phyloP scores from a whole-genome alignment of 108 stramenopile species.

The Epipyxis sp. region DNA sequence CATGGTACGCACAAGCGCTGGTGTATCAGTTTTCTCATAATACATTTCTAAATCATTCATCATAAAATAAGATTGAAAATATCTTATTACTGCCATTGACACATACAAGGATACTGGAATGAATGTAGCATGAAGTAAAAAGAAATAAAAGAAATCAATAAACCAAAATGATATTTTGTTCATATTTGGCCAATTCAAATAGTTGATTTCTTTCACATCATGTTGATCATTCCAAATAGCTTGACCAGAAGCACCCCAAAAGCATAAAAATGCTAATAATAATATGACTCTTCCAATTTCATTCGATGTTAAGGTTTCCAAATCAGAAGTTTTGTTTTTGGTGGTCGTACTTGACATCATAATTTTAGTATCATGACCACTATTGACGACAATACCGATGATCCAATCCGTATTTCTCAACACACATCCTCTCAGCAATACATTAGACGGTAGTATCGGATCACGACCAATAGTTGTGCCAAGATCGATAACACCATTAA shows the following conservation, averaged over 20 bases:
- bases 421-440: constrained; percentile 57
- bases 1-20: constrained; percentile 51
- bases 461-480: constrained; percentile 2
- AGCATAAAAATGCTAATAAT: constrained; percentile 44
- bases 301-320: neutral
- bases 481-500: constrained; percentile 29
- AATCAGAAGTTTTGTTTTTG: constrained; percentile 33
- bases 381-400: constrained; percentile 55
- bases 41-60: constrained; percentile 42
- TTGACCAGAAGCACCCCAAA: constrained; percentile 43
- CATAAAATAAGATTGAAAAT: constrained; percentile 57
- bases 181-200: constrained; percentile 14
- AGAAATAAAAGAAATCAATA: constrained; percentile 53
- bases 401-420: constrained; percentile 56
- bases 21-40: constrained; percentile 40
- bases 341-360: constrained; percentile 39
- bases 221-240: constrained; percentile 28
- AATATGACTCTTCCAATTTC: constrained; percentile 47
- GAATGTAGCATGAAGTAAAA: constrained; percentile 59
- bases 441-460: constrained; percentile 29
- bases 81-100: constrained; percentile 56
- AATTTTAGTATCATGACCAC: constrained; percentile 59
- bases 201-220: neutral
- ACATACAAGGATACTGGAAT: constrained; percentile 69
- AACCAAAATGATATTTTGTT: neutral